Base-by-base conservation (phyloP, 139 green algal genomes). In the Micractinium conductrix region DNA sequence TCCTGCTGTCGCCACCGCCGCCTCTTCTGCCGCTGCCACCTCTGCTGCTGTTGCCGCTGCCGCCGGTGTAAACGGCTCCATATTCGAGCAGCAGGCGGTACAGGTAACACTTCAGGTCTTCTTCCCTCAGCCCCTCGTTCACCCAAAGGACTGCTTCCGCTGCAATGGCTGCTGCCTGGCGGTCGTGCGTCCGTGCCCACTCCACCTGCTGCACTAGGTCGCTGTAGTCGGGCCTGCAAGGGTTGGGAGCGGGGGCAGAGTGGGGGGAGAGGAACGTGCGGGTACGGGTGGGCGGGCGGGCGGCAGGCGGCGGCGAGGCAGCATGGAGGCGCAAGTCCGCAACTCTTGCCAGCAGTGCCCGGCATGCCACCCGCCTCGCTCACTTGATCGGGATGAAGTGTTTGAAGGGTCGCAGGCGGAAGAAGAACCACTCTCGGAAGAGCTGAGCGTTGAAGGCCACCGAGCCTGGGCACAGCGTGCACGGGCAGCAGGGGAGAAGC, bases 1-100 rank as follows among this genome's bases (percentile, higher is more conserved):
- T 78, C 28, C 70, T 28, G 70, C 35, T 78, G 70, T 43, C 42
- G 6, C 19, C 70, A 17, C 26, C 30, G 21, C 38, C 8, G 40
- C 69, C 28, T 16, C 42, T 28, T 4, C 42, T 16, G 70, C 33
- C n/a, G 33, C 28, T 30, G 33, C 65, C 35, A 43, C n/a, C n/a
- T 72, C 65, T 21, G 33, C 65, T 44, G 70, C 42, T 21, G 28
- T n/a, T n/a, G n/a, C n/a, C n/a, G n/a, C n/a, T 28, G 9, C 70
- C 16, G 42, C 28, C 26, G 5, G 28, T 37, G 43, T 78, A 35
- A 26, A 58, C 26, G 6, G 65, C 65, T 2, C 65, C 65, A 44
- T 72, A 72, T 38, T 72, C 65, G 1, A 72, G 65, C 65, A 72
- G 33, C 65, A 72, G 65, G 65, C 65, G 65, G 65, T 72, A 72